Conservation (phyloP, 1,284 basidiomycete genomes). For the Ustilago bromivora region DNA sequence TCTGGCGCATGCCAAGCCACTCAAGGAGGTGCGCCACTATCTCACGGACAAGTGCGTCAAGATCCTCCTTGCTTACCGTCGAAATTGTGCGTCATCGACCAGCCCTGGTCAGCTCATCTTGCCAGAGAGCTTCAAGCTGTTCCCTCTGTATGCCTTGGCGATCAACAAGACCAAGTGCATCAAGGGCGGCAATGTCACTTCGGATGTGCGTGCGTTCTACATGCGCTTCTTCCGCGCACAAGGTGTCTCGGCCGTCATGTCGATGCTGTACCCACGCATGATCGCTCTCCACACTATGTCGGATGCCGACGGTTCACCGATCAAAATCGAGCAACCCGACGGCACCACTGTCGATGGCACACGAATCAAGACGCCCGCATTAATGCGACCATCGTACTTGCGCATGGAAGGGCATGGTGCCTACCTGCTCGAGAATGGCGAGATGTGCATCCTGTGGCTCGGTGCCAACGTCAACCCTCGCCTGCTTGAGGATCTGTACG, state of each 20-base stretch:
- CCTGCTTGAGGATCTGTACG: constrained; percentile 86
- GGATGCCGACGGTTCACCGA: constrained; percentile 79
- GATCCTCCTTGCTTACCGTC: constrained; percentile 87
- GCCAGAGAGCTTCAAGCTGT: constrained; percentile 90
- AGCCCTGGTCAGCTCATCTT: constrained; percentile 87
- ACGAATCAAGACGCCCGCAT: constrained; percentile 78
- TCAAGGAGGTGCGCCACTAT: constrained; percentile 83
- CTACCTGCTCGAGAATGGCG: constrained; percentile 95
- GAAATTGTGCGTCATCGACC: constrained; percentile 88
- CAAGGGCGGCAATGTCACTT: constrained; percentile 86
- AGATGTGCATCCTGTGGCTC: constrained; percentile 89
- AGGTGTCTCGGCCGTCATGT: constrained; percentile 79
- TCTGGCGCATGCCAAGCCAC: constrained; percentile 78
- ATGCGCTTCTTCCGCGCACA: constrained; percentile 81
- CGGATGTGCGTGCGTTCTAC: constrained; percentile 91
- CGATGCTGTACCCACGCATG: constrained; percentile 88
- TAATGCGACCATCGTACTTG: constrained; percentile 85
- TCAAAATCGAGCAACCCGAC: constrained; percentile 70
- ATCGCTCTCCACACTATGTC: constrained; percentile 88
- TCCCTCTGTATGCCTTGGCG: constrained; percentile 86
- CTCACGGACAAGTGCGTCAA: constrained; percentile 87
- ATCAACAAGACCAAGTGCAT: constrained; percentile 91
- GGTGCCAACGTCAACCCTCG: constrained; percentile 85
- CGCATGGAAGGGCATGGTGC: constrained; percentile 92
- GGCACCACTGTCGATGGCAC: constrained; percentile 71